Percentiles rank a stretch among this genome's conserved stretches.
phyloP scores from a whole-genome alignment of 2,329 filamentous ascomycete genomes.

The Chaetomium sp. region DNA sequence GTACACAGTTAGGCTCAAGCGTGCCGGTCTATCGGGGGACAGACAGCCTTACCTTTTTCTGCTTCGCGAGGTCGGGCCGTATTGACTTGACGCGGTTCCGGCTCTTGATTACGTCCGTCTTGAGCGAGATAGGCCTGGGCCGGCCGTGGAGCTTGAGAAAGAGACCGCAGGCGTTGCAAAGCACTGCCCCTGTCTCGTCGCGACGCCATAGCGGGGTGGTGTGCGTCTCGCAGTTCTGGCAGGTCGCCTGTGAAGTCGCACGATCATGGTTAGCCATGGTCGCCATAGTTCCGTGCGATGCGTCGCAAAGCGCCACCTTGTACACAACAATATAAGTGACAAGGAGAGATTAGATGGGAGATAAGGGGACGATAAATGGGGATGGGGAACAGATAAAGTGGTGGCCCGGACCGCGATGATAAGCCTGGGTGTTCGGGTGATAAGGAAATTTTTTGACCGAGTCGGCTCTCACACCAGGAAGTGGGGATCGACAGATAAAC shows the following conservation, averaged over 20 bases:
- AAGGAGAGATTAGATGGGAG: conserved; percentile 35
- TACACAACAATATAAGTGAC: conserved; percentile 15
- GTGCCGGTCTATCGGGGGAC: background rate
- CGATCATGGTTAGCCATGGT: conserved; percentile 58
- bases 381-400: conserved; percentile 29
- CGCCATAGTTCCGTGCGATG: conserved; percentile 46
- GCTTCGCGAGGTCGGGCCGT: conserved; percentile 74
- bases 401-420: conserved; percentile 30
- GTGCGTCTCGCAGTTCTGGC: conserved; percentile 93
- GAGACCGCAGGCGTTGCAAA: conserved; percentile 97
- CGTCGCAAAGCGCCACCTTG: conserved; percentile 14
- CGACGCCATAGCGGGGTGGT: conserved; percentile 96
- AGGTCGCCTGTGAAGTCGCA: conserved; percentile 81
- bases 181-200: conserved; percentile 91
- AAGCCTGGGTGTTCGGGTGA: conserved; percentile 28
- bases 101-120: conserved; percentile 99
- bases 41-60: conserved; percentile 70
- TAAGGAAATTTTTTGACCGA: conserved; percentile 37
- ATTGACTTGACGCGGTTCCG: conserved; percentile 95
- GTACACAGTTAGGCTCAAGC: conserved; percentile 15
- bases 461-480: conserved; percentile 9
- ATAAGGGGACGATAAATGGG: conserved; percentile 36
- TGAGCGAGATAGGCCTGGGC: conserved; percentile 89
- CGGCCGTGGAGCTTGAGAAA: conserved; percentile 97
- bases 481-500: conserved; percentile 31